These are phyloP conservation scores for Dipteronia sinensis DNA, from an alignment of 345 rosid genomes.

Conservation along the genomic window DNA sequence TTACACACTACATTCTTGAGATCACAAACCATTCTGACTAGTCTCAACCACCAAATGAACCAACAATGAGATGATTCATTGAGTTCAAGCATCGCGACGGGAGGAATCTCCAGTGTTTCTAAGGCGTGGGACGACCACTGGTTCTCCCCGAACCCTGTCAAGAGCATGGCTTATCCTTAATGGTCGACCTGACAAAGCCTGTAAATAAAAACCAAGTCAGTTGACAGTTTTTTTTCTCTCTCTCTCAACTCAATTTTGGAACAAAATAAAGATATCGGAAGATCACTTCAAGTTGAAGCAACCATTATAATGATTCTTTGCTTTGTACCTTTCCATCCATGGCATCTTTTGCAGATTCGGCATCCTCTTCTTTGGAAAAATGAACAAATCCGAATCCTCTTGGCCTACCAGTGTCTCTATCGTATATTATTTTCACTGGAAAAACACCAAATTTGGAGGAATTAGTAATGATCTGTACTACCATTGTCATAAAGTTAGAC, in stretches of 20 bases:
- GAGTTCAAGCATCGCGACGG: conserved; percentile 13
- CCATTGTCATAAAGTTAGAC: no score
- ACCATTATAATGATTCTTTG: not conserved
- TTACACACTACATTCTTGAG: not conserved
- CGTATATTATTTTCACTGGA: conserved; percentile 73
- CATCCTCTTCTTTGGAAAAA: conserved; percentile 58
- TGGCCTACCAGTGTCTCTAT: conserved; percentile 76
- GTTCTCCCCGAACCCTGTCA: conserved; percentile 75
- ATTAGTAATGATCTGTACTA: not conserved
- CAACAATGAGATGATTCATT: not conserved
- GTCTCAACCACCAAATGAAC: not conserved
- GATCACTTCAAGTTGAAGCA: conserved; percentile 6
- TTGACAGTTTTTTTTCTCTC: not conserved
- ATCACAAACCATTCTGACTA: not conserved
- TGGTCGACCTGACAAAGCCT: conserved; percentile 87
- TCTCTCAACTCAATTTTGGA: not conserved
- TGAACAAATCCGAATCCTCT: conserved; percentile 92
- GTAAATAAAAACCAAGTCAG: conserved; percentile 19
- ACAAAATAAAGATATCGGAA: not conserved
- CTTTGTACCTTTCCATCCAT: conserved; percentile 86
- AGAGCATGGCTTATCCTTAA: conserved; percentile 76
- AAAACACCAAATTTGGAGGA: conserved; percentile 18
- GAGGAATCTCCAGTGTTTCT: conserved; percentile 24
- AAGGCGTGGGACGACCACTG: conserved; percentile 76
- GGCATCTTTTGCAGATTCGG: conserved; percentile 72